Conservation (phyloP, 179 eudicot species). For the Amaranthus tricolor region DNA sequence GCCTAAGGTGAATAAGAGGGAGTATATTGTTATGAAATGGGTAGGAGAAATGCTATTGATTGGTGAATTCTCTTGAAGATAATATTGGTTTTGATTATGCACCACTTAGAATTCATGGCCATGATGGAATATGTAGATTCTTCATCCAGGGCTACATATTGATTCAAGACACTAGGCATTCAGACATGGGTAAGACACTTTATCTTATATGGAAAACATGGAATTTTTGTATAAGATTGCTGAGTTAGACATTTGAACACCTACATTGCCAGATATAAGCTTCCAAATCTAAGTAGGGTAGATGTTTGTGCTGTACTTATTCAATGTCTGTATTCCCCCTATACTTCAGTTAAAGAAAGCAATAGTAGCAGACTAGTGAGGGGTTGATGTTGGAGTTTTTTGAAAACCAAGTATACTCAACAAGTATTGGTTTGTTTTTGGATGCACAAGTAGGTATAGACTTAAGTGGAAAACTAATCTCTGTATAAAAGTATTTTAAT, state of each 20-base stretch:
- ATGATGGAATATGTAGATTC: no score
- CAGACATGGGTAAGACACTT: no score
- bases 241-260: no score
- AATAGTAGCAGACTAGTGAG: not conserved
- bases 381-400: not conserved
- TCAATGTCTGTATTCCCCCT: not conserved
- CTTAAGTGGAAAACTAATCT: not conserved
- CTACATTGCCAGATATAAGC: no score
- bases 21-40: not conserved
- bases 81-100: not conserved
- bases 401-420: not conserved
- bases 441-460: not conserved
- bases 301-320: not conserved
- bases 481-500: not conserved
- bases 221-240: no score
- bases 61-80: not conserved
- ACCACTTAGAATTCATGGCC: not conserved
- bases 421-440: not conserved
- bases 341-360: not conserved
- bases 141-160: no score
- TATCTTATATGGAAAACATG: no score
- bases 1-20: no score
- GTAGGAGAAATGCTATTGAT: not conserved
- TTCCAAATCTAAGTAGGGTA: not conserved
- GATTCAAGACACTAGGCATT: no score